Evolutionary conservation across 1,139 yeast species (phyloP), one percentile per base, ranked within the genome.

Genomic region (Debaryomyces robertsiae): DNA sequence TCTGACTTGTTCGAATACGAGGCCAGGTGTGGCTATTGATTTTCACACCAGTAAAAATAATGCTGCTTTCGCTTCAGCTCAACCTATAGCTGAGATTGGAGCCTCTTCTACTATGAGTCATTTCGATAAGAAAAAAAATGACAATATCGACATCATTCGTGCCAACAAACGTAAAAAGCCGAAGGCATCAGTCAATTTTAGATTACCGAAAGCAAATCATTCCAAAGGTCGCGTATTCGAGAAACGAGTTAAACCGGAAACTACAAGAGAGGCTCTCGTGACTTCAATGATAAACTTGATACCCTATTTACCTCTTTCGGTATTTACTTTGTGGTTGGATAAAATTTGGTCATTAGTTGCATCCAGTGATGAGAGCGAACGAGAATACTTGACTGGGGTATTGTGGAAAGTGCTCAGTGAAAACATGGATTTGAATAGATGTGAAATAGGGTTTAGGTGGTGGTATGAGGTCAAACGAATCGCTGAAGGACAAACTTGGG

Each of bases 361-460:
- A 1, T 42, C 49, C 1, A 69, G 81, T 30, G 72, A 73, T 46
- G 69, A 61, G 6, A 32, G 27, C 2, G 79, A 73, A 44, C 40
- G 42, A 13, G 38, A 38, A 2, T 72, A 61, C 38, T 58, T 73
- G 44, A 43, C 47, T 2, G 48, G 47, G 3, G 56, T 60, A 43
- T 52, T 70, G 32, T 73, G 79, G 78, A 65, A 61, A 42, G 64
- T 68, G 1, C 41, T 73, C 11, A 68, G 77, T 46, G 76, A 71
- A 46, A 71, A 69, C 44, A 66, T 81, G 46, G 86, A 82, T 48
- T 66, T 81, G 42, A 78, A 79, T 47, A 65, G 86, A 47, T 77
- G 84, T 3, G 82, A 78, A 40, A 51, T 81, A 29, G 93, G 84
- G 2, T 75, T 82, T 42, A 61, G 65, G 24, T 85, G 91, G 90